Percentiles rank a stretch among this genome's conserved stretches.
Conservation (phyloP, 495 filamentous ascomycete genomes). For the Glutinoglossum americanum region DNA sequence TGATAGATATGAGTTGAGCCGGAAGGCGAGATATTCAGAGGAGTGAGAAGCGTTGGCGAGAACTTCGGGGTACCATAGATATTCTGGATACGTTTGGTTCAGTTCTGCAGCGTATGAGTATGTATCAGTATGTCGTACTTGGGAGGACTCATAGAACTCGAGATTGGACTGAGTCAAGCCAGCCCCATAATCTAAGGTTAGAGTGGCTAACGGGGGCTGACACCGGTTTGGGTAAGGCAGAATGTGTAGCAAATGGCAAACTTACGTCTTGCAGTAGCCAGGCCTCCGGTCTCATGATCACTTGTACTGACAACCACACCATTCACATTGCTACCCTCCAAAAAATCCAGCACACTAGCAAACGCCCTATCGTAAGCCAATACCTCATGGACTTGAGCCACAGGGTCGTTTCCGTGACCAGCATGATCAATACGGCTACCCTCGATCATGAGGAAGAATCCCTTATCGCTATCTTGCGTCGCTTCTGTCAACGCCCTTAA, state of each 20-base stretch:
- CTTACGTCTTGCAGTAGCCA: slow-evolving; percentile 58
- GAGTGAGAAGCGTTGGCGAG: slow-evolving; percentile 68
- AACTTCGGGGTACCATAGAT: slow-evolving; percentile 68
- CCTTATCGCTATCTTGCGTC: slow-evolving; percentile 65
- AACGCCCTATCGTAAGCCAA: slow-evolving; percentile 81
- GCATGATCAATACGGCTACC: slow-evolving; percentile 92
- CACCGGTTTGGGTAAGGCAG: background rate
- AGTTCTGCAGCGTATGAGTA: slow-evolving; percentile 23
- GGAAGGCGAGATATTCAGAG: slow-evolving; percentile 38
- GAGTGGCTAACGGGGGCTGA: too few relatives aligned
- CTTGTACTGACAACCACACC: slow-evolving; percentile 72
- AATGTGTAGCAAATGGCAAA: background rate
- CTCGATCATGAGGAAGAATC: slow-evolving; percentile 98
- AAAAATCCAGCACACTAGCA: slow-evolving; percentile 58
- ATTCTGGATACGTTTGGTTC: slow-evolving; percentile 43
- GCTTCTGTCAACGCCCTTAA: slow-evolving; percentile 59
- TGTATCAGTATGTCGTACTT: background rate
- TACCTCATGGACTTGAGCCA: slow-evolving; percentile 85
- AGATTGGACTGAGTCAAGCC: background rate
- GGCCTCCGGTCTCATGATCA: slow-evolving; percentile 88
- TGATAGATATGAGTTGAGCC: slow-evolving; percentile 35
- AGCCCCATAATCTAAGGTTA: background rate
- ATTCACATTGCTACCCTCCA: slow-evolving; percentile 48
- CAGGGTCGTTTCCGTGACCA: slow-evolving; percentile 85
- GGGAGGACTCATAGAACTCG: background rate